Percentiles rank a stretch among this genome's conserved stretches.
phyloP scores from a whole-genome alignment of 257 asterid genomes.

The Capsicum pubescens region DNA sequence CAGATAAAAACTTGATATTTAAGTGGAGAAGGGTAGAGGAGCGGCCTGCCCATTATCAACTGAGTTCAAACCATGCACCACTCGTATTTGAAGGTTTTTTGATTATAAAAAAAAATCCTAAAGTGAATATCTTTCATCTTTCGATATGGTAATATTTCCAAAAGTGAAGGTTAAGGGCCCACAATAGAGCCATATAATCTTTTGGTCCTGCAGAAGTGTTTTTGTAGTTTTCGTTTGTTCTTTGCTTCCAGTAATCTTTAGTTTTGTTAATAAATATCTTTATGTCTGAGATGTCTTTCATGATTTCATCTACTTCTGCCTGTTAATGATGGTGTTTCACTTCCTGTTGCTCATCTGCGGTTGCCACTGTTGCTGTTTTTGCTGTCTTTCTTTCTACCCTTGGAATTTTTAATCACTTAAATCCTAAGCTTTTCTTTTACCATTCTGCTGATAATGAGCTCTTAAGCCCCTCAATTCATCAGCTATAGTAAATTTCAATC shows the following conservation, averaged over 20 bases:
- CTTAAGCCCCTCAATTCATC: background rate
- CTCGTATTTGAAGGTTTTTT: background rate
- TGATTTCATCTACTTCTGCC: background rate
- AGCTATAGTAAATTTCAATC: background rate
- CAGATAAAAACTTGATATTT: background rate
- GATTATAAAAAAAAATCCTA: background rate
- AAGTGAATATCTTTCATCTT: background rate
- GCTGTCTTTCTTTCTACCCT: background rate
- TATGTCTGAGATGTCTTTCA: background rate
- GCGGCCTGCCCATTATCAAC: background rate
- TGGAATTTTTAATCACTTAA: background rate
- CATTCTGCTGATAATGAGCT: background rate
- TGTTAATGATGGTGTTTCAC: background rate
- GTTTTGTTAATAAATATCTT: background rate
- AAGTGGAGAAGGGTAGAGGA: background rate
- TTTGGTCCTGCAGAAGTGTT: background rate
- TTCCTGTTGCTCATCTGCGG: background rate
- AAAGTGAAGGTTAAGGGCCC: background rate
- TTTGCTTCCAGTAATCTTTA: background rate
- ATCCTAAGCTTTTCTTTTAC: background rate
- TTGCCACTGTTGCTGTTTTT: conserved; percentile 12
- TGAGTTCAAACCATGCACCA: background rate
- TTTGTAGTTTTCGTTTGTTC: background rate
- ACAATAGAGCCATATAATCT: background rate
- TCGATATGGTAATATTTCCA: background rate